Base-by-base conservation (phyloP, 345 rosid genomes). In the Erysimum cheiranthoides region DNA sequence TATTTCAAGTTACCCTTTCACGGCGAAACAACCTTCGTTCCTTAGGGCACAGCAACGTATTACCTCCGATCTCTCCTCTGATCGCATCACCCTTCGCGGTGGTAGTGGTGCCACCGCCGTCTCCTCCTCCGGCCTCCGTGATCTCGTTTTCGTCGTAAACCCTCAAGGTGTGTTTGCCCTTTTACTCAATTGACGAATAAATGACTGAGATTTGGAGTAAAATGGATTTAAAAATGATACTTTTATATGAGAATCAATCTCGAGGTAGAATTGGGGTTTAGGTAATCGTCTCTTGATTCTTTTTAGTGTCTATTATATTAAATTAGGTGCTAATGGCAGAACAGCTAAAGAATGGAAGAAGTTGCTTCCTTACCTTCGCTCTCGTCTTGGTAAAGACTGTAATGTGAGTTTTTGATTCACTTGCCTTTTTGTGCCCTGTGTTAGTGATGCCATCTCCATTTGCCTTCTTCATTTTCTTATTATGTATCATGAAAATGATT, bases 291-390 rank as follows among this genome's bases (percentile, higher is more conserved):
- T 64, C 12, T 43, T 70, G 28, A 28, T 34, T 61, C 75, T 42
- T 17, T 67, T 27, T 7, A 3, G 8, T 62, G 12, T 40, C 8
- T 42, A 38, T 64, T 27, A 17, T 60, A 46, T 70, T 74, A 62
- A 63, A 43, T 78, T 81, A 95, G 98, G 99, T 46, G 97, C 99
- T 75, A 89, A 88, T 79, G 98, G 98, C 52, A 90, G 74, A 84
- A 92, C 99, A 27, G 93, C 91, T 45, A 84, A 82, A 79, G 89
- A 92, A 77, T 95, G 99, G 99, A 90, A 87, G 79, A 89, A 89
- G 74, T 77, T 95, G 73, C 90, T 92, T 76, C 99, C 98, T 3
- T 83, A 81, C 80, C 90, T 95, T 52, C 82, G 83, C 83, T 82
- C 94, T 77, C 93, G 96, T 75, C 88, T 95, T 53, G 87, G 84